Conservation (phyloP, 164 flowering plant genomes). For the Macadamia integrifolia region DNA sequence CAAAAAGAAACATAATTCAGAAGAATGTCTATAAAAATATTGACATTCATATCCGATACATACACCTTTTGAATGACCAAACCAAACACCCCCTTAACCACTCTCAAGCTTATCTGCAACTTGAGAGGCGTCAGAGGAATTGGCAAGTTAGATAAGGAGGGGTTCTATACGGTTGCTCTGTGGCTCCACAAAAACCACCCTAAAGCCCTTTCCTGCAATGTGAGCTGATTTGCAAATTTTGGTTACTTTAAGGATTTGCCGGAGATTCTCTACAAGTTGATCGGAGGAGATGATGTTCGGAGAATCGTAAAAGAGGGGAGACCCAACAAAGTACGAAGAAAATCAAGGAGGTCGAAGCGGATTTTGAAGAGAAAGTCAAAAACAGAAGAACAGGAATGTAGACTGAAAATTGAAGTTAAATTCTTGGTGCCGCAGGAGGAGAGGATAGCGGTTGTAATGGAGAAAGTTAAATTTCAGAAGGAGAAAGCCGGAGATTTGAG, state of each 20-base stretch:
- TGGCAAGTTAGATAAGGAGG: slow-evolving; percentile 38
- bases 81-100: slow-evolving; percentile 8
- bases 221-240: slow-evolving; percentile 22
- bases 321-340: background rate
- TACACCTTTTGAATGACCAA: too few species aligned
- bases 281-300: slow-evolving; percentile 17
- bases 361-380: slow-evolving; percentile 13
- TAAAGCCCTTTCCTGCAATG: slow-evolving; percentile 26
- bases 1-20: too few species aligned
- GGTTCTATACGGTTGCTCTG: slow-evolving; percentile 31
- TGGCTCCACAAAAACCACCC: slow-evolving; percentile 46
- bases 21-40: too few species aligned
- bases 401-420: too few species aligned
- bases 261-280: slow-evolving; percentile 30
- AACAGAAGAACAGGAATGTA: too few species aligned
- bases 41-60: too few species aligned
- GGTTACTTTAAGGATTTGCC: slow-evolving; percentile 36
- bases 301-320: too few species aligned
- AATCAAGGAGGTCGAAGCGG: background rate
- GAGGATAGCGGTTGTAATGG: too few species aligned
- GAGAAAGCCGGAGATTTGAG: background rate
- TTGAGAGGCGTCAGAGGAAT: slow-evolving; percentile 51
- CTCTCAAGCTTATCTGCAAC: slow-evolving; percentile 53
- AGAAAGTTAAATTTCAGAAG: background rate
- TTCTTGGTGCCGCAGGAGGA: too few species aligned